A percentile compares a stretch with the other conserved stretches of the same genome.
Evolutionary conservation across 139 green algal species (phyloP).

Genomic region (Chlorella sp.): DNA sequence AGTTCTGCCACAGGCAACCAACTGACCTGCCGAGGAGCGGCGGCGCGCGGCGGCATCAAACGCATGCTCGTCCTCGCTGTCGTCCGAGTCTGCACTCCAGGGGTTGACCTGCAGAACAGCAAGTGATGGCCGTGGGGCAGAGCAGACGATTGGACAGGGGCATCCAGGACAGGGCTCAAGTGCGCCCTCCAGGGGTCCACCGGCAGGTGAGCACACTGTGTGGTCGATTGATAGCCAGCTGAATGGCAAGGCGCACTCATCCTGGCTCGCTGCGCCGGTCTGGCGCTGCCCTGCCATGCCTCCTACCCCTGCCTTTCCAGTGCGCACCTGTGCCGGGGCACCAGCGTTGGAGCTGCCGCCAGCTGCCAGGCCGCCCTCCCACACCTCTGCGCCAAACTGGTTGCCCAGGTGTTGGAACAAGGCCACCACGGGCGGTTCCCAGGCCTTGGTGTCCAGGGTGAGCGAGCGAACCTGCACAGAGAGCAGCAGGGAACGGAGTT

Average conservation of each 20-base stretch:
- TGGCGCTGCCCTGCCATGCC: too few relatives aligned
- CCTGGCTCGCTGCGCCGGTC: too few relatives aligned
- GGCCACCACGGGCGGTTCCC: conserved; percentile 59
- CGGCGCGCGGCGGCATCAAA: background rate
- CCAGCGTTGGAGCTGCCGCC: background rate
- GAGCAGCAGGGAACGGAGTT: background rate
- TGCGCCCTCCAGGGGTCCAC: conserved; percentile 14
- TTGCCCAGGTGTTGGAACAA: conserved; percentile 77
- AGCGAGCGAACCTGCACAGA: conserved; percentile 62
- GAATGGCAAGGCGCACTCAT: too few relatives aligned
- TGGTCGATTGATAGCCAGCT: too few relatives aligned
- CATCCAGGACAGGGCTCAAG: conserved; percentile 17
- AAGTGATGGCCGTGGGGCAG: too few relatives aligned
- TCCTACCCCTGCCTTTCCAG: too few relatives aligned
- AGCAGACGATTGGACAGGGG: too few relatives aligned
- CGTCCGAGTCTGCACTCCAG: conserved; percentile 20
- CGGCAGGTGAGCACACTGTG: background rate
- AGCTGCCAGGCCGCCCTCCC: conserved; percentile 35
- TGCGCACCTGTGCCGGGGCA: background rate
- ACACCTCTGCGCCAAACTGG: conserved; percentile 53
- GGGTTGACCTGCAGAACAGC: conserved; percentile 21
- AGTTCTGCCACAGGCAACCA: background rate
- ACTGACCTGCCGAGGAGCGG: conserved; percentile 1
- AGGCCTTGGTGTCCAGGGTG: conserved; percentile 81
- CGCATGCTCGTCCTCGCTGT: conserved; percentile 15